Percentiles rank a stretch among this genome's conserved stretches.
phyloP scores from a whole-genome alignment of 2,329 filamentous ascomycete species.

The Elsinoe ampelina region DNA sequence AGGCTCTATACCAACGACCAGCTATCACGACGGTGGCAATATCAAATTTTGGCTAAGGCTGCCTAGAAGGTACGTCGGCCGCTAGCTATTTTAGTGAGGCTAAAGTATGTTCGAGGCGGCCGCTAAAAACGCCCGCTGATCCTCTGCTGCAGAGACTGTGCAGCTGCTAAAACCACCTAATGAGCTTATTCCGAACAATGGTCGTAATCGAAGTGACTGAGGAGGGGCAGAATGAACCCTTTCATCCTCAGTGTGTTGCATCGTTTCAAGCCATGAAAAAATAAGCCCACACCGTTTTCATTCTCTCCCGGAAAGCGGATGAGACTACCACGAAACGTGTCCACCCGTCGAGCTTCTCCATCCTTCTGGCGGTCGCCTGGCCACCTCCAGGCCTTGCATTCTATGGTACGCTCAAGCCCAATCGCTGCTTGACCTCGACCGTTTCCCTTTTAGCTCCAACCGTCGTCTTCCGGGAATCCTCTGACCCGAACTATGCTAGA shows the following conservation, averaged over 20 bases:
- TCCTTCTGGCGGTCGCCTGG: slow-evolving; percentile 5
- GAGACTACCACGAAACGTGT: neutral
- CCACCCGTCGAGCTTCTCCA: neutral
- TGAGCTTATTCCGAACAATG: neutral
- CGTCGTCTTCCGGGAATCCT: neutral
- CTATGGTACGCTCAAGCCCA: neutral
- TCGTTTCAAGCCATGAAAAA: slow-evolving; percentile 10
- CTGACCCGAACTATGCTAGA: slow-evolving; percentile 1
- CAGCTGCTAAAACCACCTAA: too few species aligned
- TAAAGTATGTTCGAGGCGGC: too few species aligned
- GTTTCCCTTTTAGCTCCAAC: slow-evolving; percentile 1
- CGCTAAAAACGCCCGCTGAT: too few species aligned
- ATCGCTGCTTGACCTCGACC: neutral
- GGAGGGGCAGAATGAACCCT: neutral
- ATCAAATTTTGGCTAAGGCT: too few species aligned
- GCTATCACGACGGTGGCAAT: too few species aligned
- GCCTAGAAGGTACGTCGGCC: too few species aligned
- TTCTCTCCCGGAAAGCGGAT: neutral
- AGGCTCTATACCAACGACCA: too few species aligned
- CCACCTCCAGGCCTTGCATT: neutral
- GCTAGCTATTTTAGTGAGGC: too few species aligned
- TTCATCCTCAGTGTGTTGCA: neutral
- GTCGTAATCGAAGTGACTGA: neutral
- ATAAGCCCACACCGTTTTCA: neutral
- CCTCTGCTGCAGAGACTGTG: too few species aligned